phyloP scores from a whole-genome alignment of 1,139 yeast genomes.

The Candida sp. region DNA sequence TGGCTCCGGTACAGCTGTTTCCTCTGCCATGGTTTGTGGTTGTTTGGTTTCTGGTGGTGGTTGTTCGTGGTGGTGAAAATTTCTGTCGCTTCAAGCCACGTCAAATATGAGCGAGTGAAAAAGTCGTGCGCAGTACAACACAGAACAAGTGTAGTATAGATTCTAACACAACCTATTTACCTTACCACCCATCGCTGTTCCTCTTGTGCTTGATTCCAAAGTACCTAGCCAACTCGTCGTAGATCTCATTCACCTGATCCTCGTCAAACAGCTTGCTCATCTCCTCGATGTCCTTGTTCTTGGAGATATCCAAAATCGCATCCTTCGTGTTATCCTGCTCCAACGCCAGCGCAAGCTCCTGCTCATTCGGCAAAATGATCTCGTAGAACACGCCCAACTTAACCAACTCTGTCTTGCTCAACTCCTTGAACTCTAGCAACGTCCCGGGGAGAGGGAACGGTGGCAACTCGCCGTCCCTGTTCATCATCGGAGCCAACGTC shows the following conservation, averaged over 20 bases:
- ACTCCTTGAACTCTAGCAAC: constrained; percentile 51
- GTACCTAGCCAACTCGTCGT: constrained; percentile 68
- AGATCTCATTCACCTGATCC: constrained; percentile 51
- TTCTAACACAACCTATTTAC: too few relatives aligned
- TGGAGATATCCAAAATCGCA: constrained; percentile 8
- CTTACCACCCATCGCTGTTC: constrained; percentile 54
- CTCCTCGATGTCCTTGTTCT: constrained; percentile 40
- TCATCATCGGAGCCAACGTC: constrained; percentile 39
- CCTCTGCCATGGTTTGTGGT: constrained; percentile 14
- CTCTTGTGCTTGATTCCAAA: constrained; percentile 66
- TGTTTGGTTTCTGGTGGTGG: background rate
- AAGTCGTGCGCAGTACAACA: too few relatives aligned
- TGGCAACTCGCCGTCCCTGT: constrained; percentile 78
- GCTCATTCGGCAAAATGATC: constrained; percentile 55
- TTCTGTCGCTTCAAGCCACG: constrained; percentile 1
- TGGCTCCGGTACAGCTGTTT: constrained; percentile 14
- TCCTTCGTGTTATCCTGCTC: constrained; percentile 7
- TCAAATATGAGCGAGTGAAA: background rate
- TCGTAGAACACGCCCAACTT: constrained; percentile 74
- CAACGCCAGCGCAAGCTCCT: constrained; percentile 39
- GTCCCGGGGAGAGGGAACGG: constrained; percentile 63
- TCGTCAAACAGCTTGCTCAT: constrained; percentile 30
- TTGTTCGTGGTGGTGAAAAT: background rate
- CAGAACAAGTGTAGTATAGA: too few relatives aligned
- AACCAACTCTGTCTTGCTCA: constrained; percentile 50